phyloP scores from a whole-genome alignment of 2,329 filamentous ascomycete species.

The Pseudopithomyces chartarum region DNA sequence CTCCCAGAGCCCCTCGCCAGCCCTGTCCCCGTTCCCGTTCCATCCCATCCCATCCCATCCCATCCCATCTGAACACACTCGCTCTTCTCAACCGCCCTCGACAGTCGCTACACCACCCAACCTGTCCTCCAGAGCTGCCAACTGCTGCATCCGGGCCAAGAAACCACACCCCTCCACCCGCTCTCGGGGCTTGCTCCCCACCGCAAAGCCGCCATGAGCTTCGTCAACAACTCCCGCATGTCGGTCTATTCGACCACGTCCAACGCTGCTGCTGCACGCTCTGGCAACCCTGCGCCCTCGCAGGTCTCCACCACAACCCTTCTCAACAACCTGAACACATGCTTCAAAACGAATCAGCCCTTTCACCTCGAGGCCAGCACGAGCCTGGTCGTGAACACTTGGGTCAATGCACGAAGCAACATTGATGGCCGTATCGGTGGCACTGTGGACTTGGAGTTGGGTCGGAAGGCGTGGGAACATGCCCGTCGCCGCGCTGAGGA shows the following conservation, averaged over 20 bases:
- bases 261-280: slow-evolving; percentile 59
- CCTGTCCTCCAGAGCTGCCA: slow-evolving; percentile 5
- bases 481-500: slow-evolving; percentile 92
- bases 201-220: slow-evolving; percentile 44
- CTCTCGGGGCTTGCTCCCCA: slow-evolving; percentile 30
- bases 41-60: background rate
- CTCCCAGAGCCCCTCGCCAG: background rate
- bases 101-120: slow-evolving; percentile 22
- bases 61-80: slow-evolving; percentile 9
- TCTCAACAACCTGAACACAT: slow-evolving; percentile 88
- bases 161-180: slow-evolving; percentile 4
- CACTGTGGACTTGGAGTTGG: slow-evolving; percentile 79
- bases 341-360: slow-evolving; percentile 81
- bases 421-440: slow-evolving; percentile 74
- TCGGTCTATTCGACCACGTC: slow-evolving; percentile 67
- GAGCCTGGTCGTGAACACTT: slow-evolving; percentile 92
- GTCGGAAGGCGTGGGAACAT: slow-evolving; percentile 91
- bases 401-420: slow-evolving; percentile 78
- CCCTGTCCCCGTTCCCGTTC: slow-evolving; percentile 10
- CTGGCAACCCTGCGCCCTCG: slow-evolving; percentile 64
- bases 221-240: slow-evolving; percentile 64
- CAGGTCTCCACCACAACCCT: slow-evolving; percentile 93
- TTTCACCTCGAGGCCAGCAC: slow-evolving; percentile 88
- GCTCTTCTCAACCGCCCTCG: slow-evolving; percentile 8
- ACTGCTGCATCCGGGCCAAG: slow-evolving; percentile 15